phyloP scores from a whole-genome alignment of 352 stramenopile genomes.

The Blastocystis sp. region DNA sequence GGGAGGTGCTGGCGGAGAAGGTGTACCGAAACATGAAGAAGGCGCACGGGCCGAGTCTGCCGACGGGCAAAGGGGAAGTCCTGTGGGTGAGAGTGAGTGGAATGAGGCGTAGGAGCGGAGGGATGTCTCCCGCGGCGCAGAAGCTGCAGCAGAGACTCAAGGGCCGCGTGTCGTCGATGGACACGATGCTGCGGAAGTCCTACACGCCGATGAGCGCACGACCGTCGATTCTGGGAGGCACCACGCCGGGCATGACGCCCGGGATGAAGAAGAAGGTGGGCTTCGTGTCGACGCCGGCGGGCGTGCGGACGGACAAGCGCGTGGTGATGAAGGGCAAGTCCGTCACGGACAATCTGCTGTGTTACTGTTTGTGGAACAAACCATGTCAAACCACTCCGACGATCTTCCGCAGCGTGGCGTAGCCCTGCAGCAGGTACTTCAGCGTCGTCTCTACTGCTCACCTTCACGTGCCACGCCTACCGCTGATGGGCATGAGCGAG shows the following conservation, averaged over 20 bases:
- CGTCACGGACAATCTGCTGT: constrained; percentile 48
- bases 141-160: constrained; percentile 45
- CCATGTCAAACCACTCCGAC: neutral
- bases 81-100: neutral
- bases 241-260: constrained; percentile 50
- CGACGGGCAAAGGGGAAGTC: neutral
- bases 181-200: constrained; percentile 38
- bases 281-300: constrained; percentile 30
- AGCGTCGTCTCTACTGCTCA: neutral
- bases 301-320: constrained; percentile 23
- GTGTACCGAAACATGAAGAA: constrained; percentile 62
- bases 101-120: constrained; percentile 1
- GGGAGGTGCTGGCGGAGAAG: constrained; percentile 35
- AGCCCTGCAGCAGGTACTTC: neutral
- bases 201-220: constrained; percentile 28
- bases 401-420: neutral
- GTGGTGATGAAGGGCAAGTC: constrained; percentile 27
- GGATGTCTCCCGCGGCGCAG: constrained; percentile 39
- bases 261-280: constrained; percentile 63
- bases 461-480: neutral
- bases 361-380: neutral
- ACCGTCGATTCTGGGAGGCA: neutral
- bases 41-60: neutral
- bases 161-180: constrained; percentile 31
- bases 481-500: neutral